phyloP scores from a whole-genome alignment of 768 basidiomycete species.

The Xerocomellus dryophilus region DNA sequence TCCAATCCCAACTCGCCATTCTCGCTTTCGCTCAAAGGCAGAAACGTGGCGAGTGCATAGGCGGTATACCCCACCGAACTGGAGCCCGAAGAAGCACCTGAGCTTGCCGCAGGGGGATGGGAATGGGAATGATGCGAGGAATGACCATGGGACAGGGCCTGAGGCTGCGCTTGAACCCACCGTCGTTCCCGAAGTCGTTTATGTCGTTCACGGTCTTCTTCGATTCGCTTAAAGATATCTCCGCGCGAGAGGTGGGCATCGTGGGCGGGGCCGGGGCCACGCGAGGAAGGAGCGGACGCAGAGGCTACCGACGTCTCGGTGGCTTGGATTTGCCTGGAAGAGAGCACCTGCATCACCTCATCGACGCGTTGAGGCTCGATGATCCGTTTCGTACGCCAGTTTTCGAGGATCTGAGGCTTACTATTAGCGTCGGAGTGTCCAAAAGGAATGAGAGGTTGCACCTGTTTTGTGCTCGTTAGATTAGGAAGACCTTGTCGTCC shows the following conservation, averaged over 20 bases:
- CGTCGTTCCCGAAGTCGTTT: too few relatives aligned
- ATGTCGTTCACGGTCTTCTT: too few relatives aligned
- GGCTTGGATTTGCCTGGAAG: slow-evolving; percentile 39
- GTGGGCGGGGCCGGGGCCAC: too few relatives aligned
- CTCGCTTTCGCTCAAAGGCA: slow-evolving; percentile 42
- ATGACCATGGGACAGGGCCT: background rate
- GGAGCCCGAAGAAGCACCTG: background rate
- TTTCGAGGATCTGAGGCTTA: too few relatives aligned
- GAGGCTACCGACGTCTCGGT: slow-evolving; percentile 16
- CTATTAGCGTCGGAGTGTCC: background rate
- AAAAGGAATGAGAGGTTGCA: slow-evolving; percentile 28
- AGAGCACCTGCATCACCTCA: slow-evolving; percentile 31
- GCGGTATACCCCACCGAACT: background rate
- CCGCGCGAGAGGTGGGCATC: too few relatives aligned
- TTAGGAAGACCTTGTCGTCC: slow-evolving; percentile 69
- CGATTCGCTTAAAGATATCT: too few relatives aligned
- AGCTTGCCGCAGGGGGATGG: background rate
- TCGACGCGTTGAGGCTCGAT: too few relatives aligned
- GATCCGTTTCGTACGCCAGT: too few relatives aligned
- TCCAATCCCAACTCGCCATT: slow-evolving; percentile 56
- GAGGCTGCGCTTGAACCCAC: too few relatives aligned
- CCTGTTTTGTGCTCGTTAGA: slow-evolving; percentile 84
- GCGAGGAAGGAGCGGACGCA: slow-evolving; percentile 13
- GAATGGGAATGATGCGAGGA: background rate
- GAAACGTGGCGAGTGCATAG: slow-evolving; percentile 20